These are phyloP conservation scores for Paecilomyces sp. DNA, from an alignment of 2,329 filamentous ascomycete species.

Conservation along the genomic window DNA sequence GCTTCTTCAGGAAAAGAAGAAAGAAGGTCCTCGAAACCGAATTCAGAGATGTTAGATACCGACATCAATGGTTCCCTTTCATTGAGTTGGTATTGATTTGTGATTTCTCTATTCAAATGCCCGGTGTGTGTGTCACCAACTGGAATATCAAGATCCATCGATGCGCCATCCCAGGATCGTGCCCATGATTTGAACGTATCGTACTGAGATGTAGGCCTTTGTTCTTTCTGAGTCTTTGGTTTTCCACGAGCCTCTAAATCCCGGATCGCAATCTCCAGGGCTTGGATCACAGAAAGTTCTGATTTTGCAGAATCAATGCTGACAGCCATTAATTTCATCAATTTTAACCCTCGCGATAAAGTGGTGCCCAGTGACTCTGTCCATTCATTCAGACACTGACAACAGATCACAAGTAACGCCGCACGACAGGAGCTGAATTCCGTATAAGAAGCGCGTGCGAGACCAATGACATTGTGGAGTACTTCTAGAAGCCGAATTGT, in stretches of 20 bases:
- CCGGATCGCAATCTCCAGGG: conserved; percentile 42
- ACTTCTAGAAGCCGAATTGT: conserved; percentile 45
- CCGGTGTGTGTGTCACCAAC: background rate
- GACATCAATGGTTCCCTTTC: conserved; percentile 16
- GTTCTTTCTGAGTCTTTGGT: conserved; percentile 20
- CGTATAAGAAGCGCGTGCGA: conserved; percentile 49
- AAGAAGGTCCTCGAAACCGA: conserved; percentile 32
- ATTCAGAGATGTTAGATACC: conserved; percentile 2
- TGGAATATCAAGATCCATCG: conserved; percentile 7
- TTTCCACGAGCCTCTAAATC: conserved; percentile 40
- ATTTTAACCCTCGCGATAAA: conserved; percentile 42
- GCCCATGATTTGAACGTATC: conserved; percentile 48
- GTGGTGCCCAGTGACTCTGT: conserved; percentile 38
- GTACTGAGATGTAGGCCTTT: conserved; percentile 41
- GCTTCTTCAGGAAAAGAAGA: conserved; percentile 34
- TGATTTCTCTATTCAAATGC: conserved; percentile 9
- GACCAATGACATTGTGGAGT: conserved; percentile 45
- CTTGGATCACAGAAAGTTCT: conserved; percentile 46
- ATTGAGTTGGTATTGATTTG: conserved; percentile 18
- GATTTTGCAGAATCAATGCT: conserved; percentile 46
- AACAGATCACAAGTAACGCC: conserved; percentile 43
- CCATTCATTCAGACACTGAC: conserved; percentile 32
- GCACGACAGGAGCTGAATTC: conserved; percentile 52
- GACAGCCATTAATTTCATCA: conserved; percentile 49
- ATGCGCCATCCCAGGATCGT: conserved; percentile 40